Percentiles rank a stretch among this genome's conserved stretches.
Evolutionary conservation across 306 rosid genomes (phyloP).

Genomic region (Cucumis sativus): DNA sequence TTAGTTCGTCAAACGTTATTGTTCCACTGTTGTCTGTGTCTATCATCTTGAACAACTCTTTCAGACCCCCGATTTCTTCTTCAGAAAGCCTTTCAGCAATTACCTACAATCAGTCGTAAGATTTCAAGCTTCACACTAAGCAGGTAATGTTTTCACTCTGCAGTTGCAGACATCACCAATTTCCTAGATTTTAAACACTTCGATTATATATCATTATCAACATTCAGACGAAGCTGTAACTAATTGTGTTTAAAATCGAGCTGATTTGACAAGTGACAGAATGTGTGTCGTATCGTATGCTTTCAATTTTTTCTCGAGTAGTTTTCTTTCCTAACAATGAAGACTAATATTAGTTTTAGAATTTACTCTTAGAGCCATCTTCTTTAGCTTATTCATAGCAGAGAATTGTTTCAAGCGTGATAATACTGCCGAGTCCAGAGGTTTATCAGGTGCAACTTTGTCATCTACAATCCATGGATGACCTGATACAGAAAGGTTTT

Average conservation of each 20-base stretch:
- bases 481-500: constrained; percentile 12
- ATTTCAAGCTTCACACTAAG: background rate
- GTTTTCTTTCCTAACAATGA: background rate
- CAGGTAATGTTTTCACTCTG: background rate
- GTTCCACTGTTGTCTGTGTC: constrained; percentile 39
- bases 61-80: constrained; percentile 41
- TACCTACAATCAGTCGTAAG: constrained; percentile 11
- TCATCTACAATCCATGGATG: constrained; percentile 43
- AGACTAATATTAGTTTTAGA: background rate
- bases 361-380: constrained; percentile 31
- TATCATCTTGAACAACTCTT: constrained; percentile 36
- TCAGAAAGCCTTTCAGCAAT: constrained; percentile 38
- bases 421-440: constrained; percentile 34
- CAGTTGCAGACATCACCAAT: background rate
- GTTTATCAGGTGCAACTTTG: constrained; percentile 31
- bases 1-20: constrained; percentile 37
- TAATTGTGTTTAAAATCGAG: background rate
- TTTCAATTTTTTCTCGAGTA: background rate
- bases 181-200: background rate
- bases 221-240: background rate
- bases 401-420: constrained; percentile 37
- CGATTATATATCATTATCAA: background rate
- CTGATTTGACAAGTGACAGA: background rate
- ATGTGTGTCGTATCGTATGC: background rate
- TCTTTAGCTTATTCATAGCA: constrained; percentile 41